phyloP scores from a whole-genome alignment of 2,329 filamentous ascomycete species.

The Tolypocladium inflatum region DNA sequence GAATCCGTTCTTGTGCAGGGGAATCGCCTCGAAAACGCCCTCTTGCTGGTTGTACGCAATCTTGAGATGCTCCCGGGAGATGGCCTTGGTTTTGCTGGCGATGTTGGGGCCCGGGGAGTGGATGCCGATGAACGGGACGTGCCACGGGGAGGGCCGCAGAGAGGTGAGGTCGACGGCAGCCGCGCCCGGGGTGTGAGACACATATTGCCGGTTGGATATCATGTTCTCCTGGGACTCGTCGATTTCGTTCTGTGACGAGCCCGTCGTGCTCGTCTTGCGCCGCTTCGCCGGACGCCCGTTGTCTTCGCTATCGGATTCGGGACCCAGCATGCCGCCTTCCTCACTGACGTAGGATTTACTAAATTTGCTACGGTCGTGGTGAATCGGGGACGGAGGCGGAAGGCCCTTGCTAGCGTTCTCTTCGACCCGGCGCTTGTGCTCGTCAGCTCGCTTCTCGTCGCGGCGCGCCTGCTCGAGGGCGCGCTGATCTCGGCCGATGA shows the following conservation, averaged over 20 bases:
- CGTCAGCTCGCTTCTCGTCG: constrained; percentile 38
- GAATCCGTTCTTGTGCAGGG: constrained; percentile 56
- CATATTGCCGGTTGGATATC: constrained; percentile 49
- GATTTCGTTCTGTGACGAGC: constrained; percentile 31
- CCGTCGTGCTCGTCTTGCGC: constrained; percentile 34
- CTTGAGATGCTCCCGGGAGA: constrained; percentile 64
- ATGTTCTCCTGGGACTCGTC: constrained; percentile 35
- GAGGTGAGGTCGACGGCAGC: constrained; percentile 49
- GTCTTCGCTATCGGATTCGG: constrained; percentile 48
- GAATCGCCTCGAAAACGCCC: constrained; percentile 55
- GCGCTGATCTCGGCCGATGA: constrained; percentile 61
- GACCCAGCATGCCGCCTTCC: constrained; percentile 58
- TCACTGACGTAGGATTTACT: constrained; percentile 60
- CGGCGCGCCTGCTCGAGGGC: constrained; percentile 45
- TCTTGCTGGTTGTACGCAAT: constrained; percentile 59
- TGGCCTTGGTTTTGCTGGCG: constrained; percentile 56
- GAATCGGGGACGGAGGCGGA: constrained; percentile 40
- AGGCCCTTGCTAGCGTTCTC: constrained; percentile 39
- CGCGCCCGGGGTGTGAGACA: constrained; percentile 49
- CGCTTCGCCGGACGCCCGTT: constrained; percentile 35
- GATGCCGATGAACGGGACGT: constrained; percentile 60
- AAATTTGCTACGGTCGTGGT: constrained; percentile 43
- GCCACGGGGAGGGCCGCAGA: constrained; percentile 49
- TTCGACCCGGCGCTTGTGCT: constrained; percentile 32
- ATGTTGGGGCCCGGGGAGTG: constrained; percentile 58